Base-by-base conservation (phyloP, 768 basidiomycete genomes). In the Podaxis carcinomalis region DNA sequence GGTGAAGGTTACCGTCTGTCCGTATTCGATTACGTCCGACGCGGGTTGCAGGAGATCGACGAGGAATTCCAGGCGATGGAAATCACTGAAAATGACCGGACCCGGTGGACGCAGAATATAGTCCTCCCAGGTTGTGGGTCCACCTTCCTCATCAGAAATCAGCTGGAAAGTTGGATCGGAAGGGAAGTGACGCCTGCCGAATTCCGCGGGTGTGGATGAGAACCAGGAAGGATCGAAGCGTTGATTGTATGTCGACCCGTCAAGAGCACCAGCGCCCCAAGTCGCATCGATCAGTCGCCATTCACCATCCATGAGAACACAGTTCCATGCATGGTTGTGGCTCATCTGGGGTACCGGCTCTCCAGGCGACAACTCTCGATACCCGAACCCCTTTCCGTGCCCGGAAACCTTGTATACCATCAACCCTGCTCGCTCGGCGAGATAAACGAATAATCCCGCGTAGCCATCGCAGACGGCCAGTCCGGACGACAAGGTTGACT, bases 401-500 rank as follows among this genome's bases (percentile, higher is more conserved):
- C 80, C 80, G 27, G 71, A 68, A 3, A 81, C 75, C 52, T 75
- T 77, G 56, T 75, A 68, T 5, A 70, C 75, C 57, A 78, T 74
- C 37, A 81, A 66, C 5, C 77, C 78, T 7, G 74, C 73, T 10
- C 67, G 63, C 57, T 74, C 70, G n/a, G 76, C 75, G 16, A 82
- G 71, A 49, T 67, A 65, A 50, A 70, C 64, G 64, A 79, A 82
- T 27, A 82, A 65, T 3, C 77, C 78, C 3, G 80, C 77, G 64
- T 80, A 81, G 16, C 81, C 81, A 54, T 79, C 80, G 62, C 81
- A 82, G 9, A 81, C 80, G 35, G 80, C 81, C 4, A 80, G 68
- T 2, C 81, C 81, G 25, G 77, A 75, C 1, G 67, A 65, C 0
- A 81, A 67, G 7, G 76, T 78, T 5, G 73, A 71, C 49, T 76